phyloP scores from a whole-genome alignment of 108 stramenopile species.

The Mediolabrus comicus region DNA sequence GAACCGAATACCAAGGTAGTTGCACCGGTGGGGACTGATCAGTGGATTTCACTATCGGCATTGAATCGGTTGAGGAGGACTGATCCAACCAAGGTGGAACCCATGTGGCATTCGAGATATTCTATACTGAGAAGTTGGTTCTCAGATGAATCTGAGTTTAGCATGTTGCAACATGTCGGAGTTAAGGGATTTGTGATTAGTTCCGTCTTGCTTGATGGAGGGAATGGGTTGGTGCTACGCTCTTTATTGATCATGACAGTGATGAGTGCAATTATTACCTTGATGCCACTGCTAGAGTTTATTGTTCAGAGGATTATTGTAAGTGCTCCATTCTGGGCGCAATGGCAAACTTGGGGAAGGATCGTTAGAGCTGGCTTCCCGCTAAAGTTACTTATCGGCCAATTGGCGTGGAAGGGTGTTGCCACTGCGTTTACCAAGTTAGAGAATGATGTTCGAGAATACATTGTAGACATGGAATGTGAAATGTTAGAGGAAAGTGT shows the following conservation, averaged over 20 bases:
- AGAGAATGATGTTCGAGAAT: slow-evolving; percentile 54
- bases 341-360: slow-evolving; percentile 72
- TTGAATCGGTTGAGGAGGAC: slow-evolving; percentile 81
- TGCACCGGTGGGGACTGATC: slow-evolving; percentile 57
- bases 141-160: slow-evolving; percentile 53
- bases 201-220: slow-evolving; percentile 56
- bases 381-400: slow-evolving; percentile 77
- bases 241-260: slow-evolving; percentile 35
- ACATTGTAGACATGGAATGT: slow-evolving; percentile 76
- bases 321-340: slow-evolving; percentile 60
- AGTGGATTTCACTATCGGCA: slow-evolving; percentile 75
- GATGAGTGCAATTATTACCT: slow-evolving; percentile 28
- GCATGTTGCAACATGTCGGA: slow-evolving; percentile 67
- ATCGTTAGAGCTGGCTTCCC: slow-evolving; percentile 79
- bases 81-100: slow-evolving; percentile 87
- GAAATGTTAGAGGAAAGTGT: slow-evolving; percentile 67
- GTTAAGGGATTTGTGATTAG: slow-evolving; percentile 62
- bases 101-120: slow-evolving; percentile 87
- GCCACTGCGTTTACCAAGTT: slow-evolving; percentile 48
- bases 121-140: slow-evolving; percentile 76
- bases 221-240: slow-evolving; percentile 47
- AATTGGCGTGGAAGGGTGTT: slow-evolving; percentile 66
- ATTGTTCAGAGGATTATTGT: slow-evolving; percentile 56
- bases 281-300: slow-evolving; percentile 68
- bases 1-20: slow-evolving; percentile 78